Evolutionary conservation across 345 rosid species (phyloP).

Genomic region (Eucalyptus sp.): DNA sequence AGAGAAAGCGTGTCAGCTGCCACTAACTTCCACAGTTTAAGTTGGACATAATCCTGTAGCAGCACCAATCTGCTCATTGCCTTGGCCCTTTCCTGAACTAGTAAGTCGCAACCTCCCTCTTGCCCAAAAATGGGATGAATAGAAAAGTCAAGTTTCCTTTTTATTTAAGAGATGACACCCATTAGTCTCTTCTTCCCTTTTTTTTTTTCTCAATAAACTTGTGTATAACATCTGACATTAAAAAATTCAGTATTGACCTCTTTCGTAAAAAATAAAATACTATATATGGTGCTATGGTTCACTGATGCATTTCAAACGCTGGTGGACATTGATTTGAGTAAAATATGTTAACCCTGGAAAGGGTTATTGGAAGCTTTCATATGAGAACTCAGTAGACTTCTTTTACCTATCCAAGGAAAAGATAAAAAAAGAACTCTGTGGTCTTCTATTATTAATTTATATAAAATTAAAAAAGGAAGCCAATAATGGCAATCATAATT

Average conservation of each 20-base stretch:
- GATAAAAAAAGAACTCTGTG: background rate
- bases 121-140: background rate
- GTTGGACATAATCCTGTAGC: background rate
- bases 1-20: background rate
- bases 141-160: background rate
- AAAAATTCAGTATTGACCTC: background rate
- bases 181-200: background rate
- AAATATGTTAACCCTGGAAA: background rate
- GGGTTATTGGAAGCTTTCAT: background rate
- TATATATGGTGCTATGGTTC: background rate
- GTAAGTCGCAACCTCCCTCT: background rate
- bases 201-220: background rate
- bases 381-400: background rate
- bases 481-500: background rate
- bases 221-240: background rate
- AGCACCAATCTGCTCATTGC: background rate
- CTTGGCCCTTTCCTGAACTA: background rate
- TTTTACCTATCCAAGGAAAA: background rate
- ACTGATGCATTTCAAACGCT: background rate
- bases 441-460: background rate
- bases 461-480: background rate
- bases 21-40: background rate
- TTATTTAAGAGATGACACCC: background rate
- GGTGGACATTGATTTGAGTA: background rate
- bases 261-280: background rate